These are phyloP conservation scores for Zizania palustris DNA, from an alignment of 202 grass and related monocot species.

Conservation along the genomic window DNA sequence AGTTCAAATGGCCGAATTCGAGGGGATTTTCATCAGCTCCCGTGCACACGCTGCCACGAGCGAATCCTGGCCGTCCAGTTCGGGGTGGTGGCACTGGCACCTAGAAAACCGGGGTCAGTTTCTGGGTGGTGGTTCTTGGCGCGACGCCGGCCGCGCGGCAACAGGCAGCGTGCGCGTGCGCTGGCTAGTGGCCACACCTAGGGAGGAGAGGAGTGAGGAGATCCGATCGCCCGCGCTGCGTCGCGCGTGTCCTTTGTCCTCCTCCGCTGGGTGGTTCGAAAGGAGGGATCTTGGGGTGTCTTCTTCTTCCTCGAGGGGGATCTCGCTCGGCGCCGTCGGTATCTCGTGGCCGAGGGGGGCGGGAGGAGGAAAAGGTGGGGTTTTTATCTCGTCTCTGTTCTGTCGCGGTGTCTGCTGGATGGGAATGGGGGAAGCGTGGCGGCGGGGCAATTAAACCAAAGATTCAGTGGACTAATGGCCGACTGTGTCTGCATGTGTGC, in stretches of 20 bases:
- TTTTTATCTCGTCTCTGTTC: neutral
- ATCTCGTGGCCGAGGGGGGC: too few species aligned
- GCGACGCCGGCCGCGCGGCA: conserved; percentile 17
- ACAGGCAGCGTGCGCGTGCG: conserved; percentile 22
- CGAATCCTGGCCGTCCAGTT: conserved; percentile 17
- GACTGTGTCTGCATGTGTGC: neutral
- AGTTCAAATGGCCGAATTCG: neutral
- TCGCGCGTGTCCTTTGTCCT: neutral
- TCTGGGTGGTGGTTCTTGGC: conserved; percentile 37
- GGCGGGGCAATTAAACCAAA: neutral
- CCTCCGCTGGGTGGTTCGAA: neutral
- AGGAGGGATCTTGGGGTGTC: conserved; percentile 5
- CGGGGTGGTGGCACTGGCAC: neutral
- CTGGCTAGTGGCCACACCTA: neutral
- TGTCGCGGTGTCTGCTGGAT: too few species aligned
- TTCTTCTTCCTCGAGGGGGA: conserved; percentile 12
- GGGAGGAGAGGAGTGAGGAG: neutral
- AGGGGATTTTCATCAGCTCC: conserved; percentile 16
- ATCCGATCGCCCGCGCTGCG: neutral
- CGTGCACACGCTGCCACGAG: neutral
- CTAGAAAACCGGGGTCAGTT: conserved; percentile 5
- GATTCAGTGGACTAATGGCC: neutral
- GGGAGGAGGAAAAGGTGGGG: conserved; percentile 12
- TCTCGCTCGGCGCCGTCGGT: conserved; percentile 4
- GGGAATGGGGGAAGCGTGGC: neutral